Evolutionary conservation across 495 filamentous ascomycete species (phyloP).

Genomic region (Filosporella fistucella): DNA sequence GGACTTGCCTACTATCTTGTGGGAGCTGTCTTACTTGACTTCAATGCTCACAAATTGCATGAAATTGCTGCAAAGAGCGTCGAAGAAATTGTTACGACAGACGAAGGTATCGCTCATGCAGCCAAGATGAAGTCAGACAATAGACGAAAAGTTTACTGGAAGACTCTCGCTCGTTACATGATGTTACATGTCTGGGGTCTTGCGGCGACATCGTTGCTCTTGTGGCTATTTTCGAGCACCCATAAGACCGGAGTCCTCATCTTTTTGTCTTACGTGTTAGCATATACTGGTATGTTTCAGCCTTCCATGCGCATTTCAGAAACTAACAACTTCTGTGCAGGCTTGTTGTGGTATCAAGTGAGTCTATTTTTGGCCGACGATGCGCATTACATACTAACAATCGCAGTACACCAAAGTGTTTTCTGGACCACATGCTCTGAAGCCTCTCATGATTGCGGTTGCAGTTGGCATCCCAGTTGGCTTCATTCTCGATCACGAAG

Average conservation of each 20-base stretch:
- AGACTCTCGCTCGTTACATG: background rate
- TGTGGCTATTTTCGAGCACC: background rate
- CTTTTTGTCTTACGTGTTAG: background rate
- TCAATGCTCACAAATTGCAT: background rate
- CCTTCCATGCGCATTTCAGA: background rate
- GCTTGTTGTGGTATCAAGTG: slow-evolving; percentile 2
- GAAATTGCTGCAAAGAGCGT: slow-evolving; percentile 24
- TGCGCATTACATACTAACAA: background rate
- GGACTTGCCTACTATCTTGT: background rate
- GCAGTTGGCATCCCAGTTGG: slow-evolving; percentile 43
- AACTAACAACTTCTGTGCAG: too few relatives aligned
- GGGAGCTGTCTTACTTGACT: background rate
- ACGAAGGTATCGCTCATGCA: background rate
- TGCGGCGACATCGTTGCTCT: background rate
- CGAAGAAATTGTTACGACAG: slow-evolving; percentile 21
- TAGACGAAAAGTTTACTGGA: background rate
- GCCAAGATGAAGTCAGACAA: background rate
- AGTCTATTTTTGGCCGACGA: background rate
- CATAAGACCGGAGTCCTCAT: slow-evolving; percentile 17
- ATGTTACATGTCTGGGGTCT: background rate
- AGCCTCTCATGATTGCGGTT: slow-evolving; percentile 41
- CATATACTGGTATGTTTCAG: background rate
- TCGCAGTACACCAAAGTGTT: slow-evolving; percentile 34
- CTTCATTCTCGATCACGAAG: slow-evolving; percentile 32
- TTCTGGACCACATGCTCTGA: slow-evolving; percentile 46